These are phyloP conservation scores for Chaetomiaceae sp. DNA, from an alignment of 2,329 filamentous ascomycete species.

Conservation along the genomic window DNA sequence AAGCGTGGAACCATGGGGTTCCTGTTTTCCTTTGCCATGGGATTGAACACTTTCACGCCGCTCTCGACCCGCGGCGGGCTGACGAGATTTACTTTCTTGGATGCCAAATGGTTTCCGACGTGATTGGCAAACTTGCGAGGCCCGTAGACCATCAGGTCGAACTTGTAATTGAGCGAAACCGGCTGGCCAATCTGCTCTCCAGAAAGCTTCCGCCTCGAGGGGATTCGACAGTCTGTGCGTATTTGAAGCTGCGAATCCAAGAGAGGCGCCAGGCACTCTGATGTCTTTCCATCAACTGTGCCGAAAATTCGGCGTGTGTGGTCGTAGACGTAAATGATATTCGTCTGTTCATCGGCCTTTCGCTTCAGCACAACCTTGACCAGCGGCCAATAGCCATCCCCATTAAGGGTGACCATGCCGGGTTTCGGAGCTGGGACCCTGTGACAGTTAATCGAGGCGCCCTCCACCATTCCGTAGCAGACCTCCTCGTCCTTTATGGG, in stretches of 20 bases:
- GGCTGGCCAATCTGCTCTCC: slow-evolving; percentile 62
- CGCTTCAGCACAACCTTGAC: slow-evolving; percentile 70
- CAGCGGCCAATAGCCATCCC: slow-evolving; percentile 61
- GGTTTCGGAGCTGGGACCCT: slow-evolving; percentile 66
- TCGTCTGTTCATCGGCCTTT: slow-evolving; percentile 48
- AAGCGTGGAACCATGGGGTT: slow-evolving; percentile 32
- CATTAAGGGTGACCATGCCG: slow-evolving; percentile 53
- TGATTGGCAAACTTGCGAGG: slow-evolving; percentile 59
- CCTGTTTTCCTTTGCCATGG: slow-evolving; percentile 56
- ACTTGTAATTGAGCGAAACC: slow-evolving; percentile 56
- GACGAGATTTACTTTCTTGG: slow-evolving; percentile 62
- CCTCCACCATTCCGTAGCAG: slow-evolving; percentile 74
- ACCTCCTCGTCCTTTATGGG: slow-evolving; percentile 66
- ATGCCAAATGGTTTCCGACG: slow-evolving; percentile 65
- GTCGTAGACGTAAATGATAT: slow-evolving; percentile 69
- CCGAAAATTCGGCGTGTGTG: slow-evolving; percentile 69
- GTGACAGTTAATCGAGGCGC: slow-evolving; percentile 61
- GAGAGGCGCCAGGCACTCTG: slow-evolving; percentile 64
- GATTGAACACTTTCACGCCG: slow-evolving; percentile 71
- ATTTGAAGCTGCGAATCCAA: slow-evolving; percentile 65
- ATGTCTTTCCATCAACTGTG: slow-evolving; percentile 63
- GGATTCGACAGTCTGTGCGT: slow-evolving; percentile 68
- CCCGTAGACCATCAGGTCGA: slow-evolving; percentile 77
- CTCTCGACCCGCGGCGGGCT: slow-evolving; percentile 62
- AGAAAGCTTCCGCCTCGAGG: slow-evolving; percentile 57